Evolutionary conservation across 202 grass and related monocot genomes (phyloP), one percentile per base, ranked within the genome.

Genomic region (Panicum virgatum): DNA sequence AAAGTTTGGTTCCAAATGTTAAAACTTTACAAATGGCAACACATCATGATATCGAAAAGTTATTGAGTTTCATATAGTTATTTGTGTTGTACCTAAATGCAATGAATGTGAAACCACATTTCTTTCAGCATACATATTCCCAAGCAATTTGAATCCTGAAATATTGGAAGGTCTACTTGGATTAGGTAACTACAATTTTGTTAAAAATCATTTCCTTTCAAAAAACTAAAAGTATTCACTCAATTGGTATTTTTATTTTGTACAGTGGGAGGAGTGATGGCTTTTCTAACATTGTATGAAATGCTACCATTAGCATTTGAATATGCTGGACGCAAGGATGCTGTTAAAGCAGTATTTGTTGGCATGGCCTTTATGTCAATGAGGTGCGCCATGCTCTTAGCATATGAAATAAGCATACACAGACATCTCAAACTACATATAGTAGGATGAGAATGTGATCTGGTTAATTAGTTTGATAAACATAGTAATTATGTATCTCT

Each of bases 301-400:
- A 91, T 98, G 92, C 77, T 98, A 72, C 96, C 96, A 4, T 38
- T 90, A 72, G 96, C 96, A 73, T 90, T 98, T 86, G 96, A 95
- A 80, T 93, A 98, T 53, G 92, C 96, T 60, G 96, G 96, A 59
- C 96, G 90, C 45, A 94, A 92, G 86, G 92, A 91, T 73, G 96
- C 96, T 60, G 89, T 94, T 75, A 94, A 94, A 93, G 92, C 96
- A 73, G 88, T 98, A 74, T 98, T 98, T 82, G 83, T 91, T 72
- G 96, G 96, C 62, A 98, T 98, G 96, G 92, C 92, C 84, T 98
- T 98, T 76, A 98, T 98, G 96, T 91, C 96, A 32, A 84, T 90
- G 86, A 98, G 96, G 96, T 98, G 69, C 62, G 88, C 89, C 42
- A 66, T 16, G 46, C 29, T 71, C 52, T 51, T 37, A 62, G 50